These are phyloP conservation scores for Ilyonectria sp. DNA, from an alignment of 2,329 filamentous ascomycete species.

Conservation along the genomic window DNA sequence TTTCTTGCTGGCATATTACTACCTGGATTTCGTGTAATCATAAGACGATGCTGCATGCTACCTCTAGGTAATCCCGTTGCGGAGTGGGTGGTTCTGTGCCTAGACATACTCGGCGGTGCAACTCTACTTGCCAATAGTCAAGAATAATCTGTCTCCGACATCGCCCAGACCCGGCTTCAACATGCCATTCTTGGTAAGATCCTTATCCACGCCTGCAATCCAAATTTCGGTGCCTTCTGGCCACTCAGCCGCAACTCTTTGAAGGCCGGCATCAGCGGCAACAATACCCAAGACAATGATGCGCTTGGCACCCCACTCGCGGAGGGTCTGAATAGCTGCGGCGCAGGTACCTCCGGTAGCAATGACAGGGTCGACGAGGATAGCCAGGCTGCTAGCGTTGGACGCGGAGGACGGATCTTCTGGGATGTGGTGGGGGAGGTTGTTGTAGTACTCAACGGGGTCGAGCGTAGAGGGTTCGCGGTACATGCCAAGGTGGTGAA, in stretches of 20 bases:
- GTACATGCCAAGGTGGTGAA: conserved; percentile 96
- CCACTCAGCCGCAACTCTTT: conserved; percentile 83
- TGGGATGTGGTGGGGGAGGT: conserved; percentile 82
- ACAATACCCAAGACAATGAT: conserved; percentile 85
- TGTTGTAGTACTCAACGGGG: conserved; percentile 98
- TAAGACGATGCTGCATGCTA: conserved; percentile 10
- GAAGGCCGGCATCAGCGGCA: conserved; percentile 79
- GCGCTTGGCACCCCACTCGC: conserved; percentile 90
- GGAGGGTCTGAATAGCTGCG: conserved; percentile 89
- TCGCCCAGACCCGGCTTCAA: conserved; percentile 92
- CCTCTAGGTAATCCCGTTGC: conserved; percentile 25
- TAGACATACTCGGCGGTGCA: conserved; percentile 9
- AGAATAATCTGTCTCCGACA: conserved; percentile 89
- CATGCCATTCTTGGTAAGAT: conserved; percentile 86
- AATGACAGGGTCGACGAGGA: conserved; percentile 92
- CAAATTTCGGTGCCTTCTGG: conserved; percentile 83
- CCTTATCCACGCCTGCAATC: conserved; percentile 84
- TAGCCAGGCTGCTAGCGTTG: conserved; percentile 72
- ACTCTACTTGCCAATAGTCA: conserved; percentile 87
- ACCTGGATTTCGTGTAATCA: conserved; percentile 32
- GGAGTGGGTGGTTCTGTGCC: conserved; percentile 16
- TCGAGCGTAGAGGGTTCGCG: conserved; percentile 89
- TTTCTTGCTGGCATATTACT: conserved; percentile 39
- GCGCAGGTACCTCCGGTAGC: conserved; percentile 92
- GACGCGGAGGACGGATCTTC: conserved; percentile 54